Evolutionary conservation across 2,329 filamentous ascomycete species (phyloP), one percentile per base, ranked within the genome.

Genomic region (Sporothrix euskadiensis): DNA sequence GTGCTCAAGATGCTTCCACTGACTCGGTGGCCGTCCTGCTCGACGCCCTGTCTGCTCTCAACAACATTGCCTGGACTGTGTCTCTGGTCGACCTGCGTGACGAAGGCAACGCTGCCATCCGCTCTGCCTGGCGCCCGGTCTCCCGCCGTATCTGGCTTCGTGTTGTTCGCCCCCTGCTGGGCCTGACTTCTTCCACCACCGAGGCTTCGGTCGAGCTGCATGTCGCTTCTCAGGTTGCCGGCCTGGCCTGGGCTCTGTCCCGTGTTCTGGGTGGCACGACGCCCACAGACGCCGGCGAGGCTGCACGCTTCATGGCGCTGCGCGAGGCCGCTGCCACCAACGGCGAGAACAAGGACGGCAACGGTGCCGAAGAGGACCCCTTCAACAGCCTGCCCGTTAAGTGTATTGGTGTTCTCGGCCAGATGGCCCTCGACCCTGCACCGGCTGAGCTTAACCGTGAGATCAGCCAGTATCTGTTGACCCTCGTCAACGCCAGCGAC

Each of bases 61-160:
- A 88, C 83, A 92, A 92, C 80, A 87, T 91, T 71, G 84, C 89
- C 71, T 92, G 90, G 89, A 90, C 89, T 12, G 83, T 90, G 56
- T 89, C 88, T 9, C 86, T 86, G 77, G 82, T 90, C 76, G 88
- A 90, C 80, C 89, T 89, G 77, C 82, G 84, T 32, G 84, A 87
- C 44, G 81, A 82, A n/a, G 83, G 84, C 70, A 88, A 88, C 78
- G 81, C 83, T 4, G 81, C 83, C 73, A 83, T 91, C 72, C 83
- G 84, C 71, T 81, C 80, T 66, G 84, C 84, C 4, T 92, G 90
- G 90, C 79, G 80, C 1, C 85, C 87, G 0, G 80, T 84, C 6
- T 86, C 86, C 39, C 84, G 84, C 75, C 81, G 82, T 72, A 86
- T 91, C 75, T 92, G 90, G 90, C 79, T 83, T 35, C 83, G 85